Evolutionary conservation across 1,284 basidiomycete species (phyloP).

Genomic region (Puccinia coronata): DNA sequence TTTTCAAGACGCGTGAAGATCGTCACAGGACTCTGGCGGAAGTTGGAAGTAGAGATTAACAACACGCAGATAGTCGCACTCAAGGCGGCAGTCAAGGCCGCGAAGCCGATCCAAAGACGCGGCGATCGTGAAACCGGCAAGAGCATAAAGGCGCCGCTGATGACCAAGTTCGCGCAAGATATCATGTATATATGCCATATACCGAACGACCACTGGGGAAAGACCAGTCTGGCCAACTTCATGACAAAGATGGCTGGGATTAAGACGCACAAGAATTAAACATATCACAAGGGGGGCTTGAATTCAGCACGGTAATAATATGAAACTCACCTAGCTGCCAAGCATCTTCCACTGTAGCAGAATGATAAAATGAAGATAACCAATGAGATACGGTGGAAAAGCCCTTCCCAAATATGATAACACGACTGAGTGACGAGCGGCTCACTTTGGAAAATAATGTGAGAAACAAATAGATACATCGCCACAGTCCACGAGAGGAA

Average conservation of each 20-base stretch:
- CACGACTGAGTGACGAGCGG: background rate
- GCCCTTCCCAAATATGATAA: background rate
- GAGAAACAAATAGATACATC: constrained; percentile 42
- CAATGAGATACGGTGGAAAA: constrained; percentile 1
- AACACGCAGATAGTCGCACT: constrained; percentile 19
- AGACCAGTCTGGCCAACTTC: background rate
- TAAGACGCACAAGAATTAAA: background rate
- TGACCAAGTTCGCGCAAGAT: constrained; percentile 13
- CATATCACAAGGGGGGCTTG: background rate
- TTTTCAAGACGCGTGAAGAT: constrained; percentile 40
- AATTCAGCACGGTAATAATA: background rate
- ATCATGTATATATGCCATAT: constrained; percentile 25
- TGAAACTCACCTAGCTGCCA: constrained; percentile 29
- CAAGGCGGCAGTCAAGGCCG: constrained; percentile 9
- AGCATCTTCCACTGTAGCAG: constrained; percentile 22
- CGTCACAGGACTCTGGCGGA: background rate
- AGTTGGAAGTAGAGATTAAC: constrained; percentile 42
- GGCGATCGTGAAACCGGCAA: constrained; percentile 35
- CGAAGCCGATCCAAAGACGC: constrained; percentile 38
- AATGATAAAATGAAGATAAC: background rate
- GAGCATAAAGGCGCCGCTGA: constrained; percentile 27
- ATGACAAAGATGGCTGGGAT: constrained; percentile 12
- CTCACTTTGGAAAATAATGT: constrained; percentile 41
- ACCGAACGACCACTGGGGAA: background rate
- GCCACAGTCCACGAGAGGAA: constrained; percentile 43